A percentile compares a stretch with the other conserved stretches of the same genome.
Conservation (phyloP, 208 protist species). For the Leishmania gerbilli region DNA sequence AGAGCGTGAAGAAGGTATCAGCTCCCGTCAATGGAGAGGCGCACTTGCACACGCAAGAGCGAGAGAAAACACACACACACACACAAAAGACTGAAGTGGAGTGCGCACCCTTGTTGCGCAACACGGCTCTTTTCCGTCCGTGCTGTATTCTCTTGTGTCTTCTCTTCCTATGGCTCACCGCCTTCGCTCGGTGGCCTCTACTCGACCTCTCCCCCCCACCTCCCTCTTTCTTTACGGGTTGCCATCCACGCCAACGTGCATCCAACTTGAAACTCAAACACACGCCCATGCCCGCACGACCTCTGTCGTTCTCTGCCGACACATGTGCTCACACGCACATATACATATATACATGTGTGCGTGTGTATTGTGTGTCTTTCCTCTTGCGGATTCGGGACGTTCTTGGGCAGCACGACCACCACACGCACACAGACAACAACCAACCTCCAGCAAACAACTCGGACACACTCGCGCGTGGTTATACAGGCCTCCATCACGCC, state of each 20-base stretch:
- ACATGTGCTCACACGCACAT: not conserved
- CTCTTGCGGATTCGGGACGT: not conserved
- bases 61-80: too few relatives aligned
- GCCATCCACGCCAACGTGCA: not conserved
- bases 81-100: not conserved
- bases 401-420: not conserved
- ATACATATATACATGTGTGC: not conserved
- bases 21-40: not conserved
- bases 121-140: not conserved
- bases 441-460: not conserved
- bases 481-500: not conserved
- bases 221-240: not conserved
- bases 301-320: too few relatives aligned
- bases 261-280: not conserved
- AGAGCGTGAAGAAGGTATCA: not conserved
- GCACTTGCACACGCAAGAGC: not conserved
- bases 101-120: not conserved
- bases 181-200: not conserved
- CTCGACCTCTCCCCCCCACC: not conserved
- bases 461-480: not conserved
- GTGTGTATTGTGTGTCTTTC: not conserved
- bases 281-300: not conserved
- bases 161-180: not conserved
- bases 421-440: not conserved
- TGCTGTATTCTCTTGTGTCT: not conserved